Base-by-base conservation (phyloP, 768 basidiomycete genomes). In the Tephrocybe sp. region DNA sequence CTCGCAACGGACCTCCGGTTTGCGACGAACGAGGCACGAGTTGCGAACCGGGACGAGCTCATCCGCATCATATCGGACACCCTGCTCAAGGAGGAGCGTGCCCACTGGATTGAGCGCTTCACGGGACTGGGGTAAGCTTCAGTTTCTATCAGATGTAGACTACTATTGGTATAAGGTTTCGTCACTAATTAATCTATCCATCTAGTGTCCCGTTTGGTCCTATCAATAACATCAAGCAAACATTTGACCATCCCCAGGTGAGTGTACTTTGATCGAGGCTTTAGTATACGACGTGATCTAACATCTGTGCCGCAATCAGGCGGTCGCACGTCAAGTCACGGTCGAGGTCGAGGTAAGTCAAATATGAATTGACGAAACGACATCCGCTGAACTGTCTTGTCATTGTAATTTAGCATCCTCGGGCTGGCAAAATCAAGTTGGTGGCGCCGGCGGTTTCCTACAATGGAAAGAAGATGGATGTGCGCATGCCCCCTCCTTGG, bases 181-280 rank as follows among this genome's bases (percentile, higher is more conserved):
- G n/a, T n/a, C n/a, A n/a, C n/a, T n/a, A n/a, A n/a, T n/a, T 45
- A 26, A 36, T 45, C 8, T 3, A 45, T 42, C 13, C 40, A 45
- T 47, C 20, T 54, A 90, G 87, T 10, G 83, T 92, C 20, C 90
- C 91, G 6, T 86, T 87, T 67, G 90, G 89, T 26, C 95, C 95
- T 14, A 96, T 98, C 72, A 97, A 97, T 65, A 87, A 91, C 58
- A 91, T 98, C 53, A 63, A 77, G 52, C 84, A 93, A 66, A 93
- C 95, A 3, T 98, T 97, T 62, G 80, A 83, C 31, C 95, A 97
- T 67, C 92, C 92, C 6, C 83, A 85, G 68, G 76, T 72, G 26
- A 26, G 26, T 26, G 52, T 57, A 62, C 30, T n/a, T 12, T 31
- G 5, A 36, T 49, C n/a, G 10, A 10, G 10, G 22, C 6, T 12